phyloP scores from a whole-genome alignment of 2,329 filamentous ascomycete genomes.

The Scleromitrula shiraiana region DNA sequence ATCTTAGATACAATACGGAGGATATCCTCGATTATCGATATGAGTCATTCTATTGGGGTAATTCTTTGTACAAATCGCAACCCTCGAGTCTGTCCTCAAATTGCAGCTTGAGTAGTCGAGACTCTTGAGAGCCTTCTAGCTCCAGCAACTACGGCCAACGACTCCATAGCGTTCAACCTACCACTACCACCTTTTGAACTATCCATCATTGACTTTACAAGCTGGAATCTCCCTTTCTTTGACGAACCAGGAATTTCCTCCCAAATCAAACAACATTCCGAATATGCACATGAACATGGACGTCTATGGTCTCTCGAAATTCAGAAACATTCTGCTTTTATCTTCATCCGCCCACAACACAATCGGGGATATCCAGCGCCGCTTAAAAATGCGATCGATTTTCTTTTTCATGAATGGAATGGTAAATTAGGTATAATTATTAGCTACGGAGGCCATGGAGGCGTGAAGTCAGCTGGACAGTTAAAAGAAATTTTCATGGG shows the following conservation, averaged over 20 bases:
- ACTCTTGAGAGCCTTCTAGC: slow-evolving; percentile 14
- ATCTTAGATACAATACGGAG: too few species aligned
- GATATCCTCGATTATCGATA: too few species aligned
- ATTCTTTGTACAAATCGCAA: slow-evolving; percentile 28
- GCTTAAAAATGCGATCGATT: slow-evolving; percentile 42
- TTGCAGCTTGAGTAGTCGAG: slow-evolving; percentile 28
- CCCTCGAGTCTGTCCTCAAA: slow-evolving; percentile 31
- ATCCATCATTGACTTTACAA: slow-evolving; percentile 36
- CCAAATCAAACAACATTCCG: slow-evolving; percentile 19
- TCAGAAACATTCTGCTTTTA: slow-evolving; percentile 30
- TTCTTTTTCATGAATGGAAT: slow-evolving; percentile 39
- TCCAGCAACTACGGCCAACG: too few species aligned
- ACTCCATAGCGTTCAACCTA: too few species aligned
- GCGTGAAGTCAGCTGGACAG: slow-evolving; percentile 32
- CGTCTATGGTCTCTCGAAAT: slow-evolving; percentile 33
- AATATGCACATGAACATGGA: slow-evolving; percentile 32
- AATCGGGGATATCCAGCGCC: slow-evolving; percentile 38
- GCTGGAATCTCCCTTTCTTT: background rate
- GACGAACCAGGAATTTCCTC: slow-evolving; percentile 32
- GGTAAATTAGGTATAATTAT: slow-evolving; percentile 38
- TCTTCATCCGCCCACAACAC: slow-evolving; percentile 38
- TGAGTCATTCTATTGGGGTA: background rate
- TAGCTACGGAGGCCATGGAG: slow-evolving; percentile 37
- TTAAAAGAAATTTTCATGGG: slow-evolving; percentile 30
- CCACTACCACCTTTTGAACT: slow-evolving; percentile 31